phyloP scores from a whole-genome alignment of 2,329 filamentous ascomycete genomes.

The Sarocladiaceae sp. region DNA sequence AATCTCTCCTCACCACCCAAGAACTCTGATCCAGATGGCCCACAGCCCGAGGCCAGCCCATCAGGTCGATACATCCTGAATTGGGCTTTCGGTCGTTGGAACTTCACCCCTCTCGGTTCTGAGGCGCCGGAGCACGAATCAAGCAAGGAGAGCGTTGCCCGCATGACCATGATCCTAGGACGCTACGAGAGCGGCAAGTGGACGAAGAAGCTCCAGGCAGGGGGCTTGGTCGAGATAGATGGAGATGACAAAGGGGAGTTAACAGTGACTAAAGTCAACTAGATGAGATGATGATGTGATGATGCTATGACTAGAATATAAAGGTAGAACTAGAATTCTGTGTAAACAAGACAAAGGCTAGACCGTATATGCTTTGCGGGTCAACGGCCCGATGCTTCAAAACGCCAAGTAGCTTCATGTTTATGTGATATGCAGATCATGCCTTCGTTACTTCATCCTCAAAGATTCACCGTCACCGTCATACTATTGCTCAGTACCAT shows the following conservation, averaged over 20 bases:
- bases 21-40: conserved; percentile 44
- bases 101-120: conserved; percentile 58
- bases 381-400: neutral
- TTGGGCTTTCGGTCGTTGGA: conserved; percentile 97
- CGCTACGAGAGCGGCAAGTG: conserved; percentile 69
- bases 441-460: neutral
- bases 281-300: conserved; percentile 20
- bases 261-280: conserved; percentile 45
- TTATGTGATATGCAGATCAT: neutral
- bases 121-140: conserved; percentile 45
- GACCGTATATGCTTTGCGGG: neutral
- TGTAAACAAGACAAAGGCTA: conserved; percentile 5
- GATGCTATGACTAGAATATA: conserved; percentile 14
- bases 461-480: conserved; percentile 77
- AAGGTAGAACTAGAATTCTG: neutral
- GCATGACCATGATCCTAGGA: conserved; percentile 71
- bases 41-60: conserved; percentile 25
- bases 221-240: conserved; percentile 46
- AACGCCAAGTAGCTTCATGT: neutral
- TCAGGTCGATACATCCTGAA: conserved; percentile 75
- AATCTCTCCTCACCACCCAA: conserved; percentile 39
- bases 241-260: conserved; percentile 40
- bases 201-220: conserved; percentile 64
- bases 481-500: conserved; percentile 84
- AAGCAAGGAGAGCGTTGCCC: conserved; percentile 48